Percentiles rank a stretch among this genome's conserved stretches.
These are phyloP conservation scores for Saccharomycopsis sp. DNA, from an alignment of 805 yeast genomes.

Conservation along the genomic window DNA sequence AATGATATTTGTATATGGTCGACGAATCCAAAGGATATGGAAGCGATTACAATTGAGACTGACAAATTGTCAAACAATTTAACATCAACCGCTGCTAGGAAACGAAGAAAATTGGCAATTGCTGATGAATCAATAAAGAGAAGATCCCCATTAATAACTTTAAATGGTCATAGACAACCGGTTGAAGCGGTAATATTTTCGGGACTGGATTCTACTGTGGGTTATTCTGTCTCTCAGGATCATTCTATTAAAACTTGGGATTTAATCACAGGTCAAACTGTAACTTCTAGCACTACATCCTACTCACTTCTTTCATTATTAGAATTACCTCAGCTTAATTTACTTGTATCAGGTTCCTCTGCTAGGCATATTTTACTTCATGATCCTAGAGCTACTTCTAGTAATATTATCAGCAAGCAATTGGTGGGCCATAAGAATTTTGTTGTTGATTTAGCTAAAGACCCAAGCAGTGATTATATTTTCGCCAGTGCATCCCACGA, in stretches of 20 bases:
- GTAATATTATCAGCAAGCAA: slow-evolving; percentile 58
- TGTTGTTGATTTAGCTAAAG: slow-evolving; percentile 69
- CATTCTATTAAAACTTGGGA: slow-evolving; percentile 97
- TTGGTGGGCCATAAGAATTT: slow-evolving; percentile 87
- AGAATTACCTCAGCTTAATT: slow-evolving; percentile 56
- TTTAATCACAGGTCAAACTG: slow-evolving; percentile 73
- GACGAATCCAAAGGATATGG: slow-evolving; percentile 77
- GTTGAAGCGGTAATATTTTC: slow-evolving; percentile 83
- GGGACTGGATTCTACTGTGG: slow-evolving; percentile 65
- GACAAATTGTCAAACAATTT: slow-evolving; percentile 41
- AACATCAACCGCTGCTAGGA: slow-evolving; percentile 73
- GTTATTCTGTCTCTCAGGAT: slow-evolving; percentile 91
- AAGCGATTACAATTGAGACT: slow-evolving; percentile 39
- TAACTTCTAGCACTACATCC: slow-evolving; percentile 83
- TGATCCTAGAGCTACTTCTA: slow-evolving; percentile 70
- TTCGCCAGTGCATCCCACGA: slow-evolving; percentile 92
- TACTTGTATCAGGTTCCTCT: slow-evolving; percentile 89
- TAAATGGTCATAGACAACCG: slow-evolving; percentile 80
- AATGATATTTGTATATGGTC: slow-evolving; percentile 82
- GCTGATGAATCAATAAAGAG: slow-evolving; percentile 71
- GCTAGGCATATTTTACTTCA: slow-evolving; percentile 95
- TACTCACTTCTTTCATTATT: slow-evolving; percentile 74
- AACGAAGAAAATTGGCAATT: slow-evolving; percentile 77
- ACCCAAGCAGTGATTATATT: slow-evolving; percentile 75
- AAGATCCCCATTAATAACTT: slow-evolving; percentile 70